phyloP scores from a whole-genome alignment of 148 eudicot species.

The Diospyros kaki region DNA sequence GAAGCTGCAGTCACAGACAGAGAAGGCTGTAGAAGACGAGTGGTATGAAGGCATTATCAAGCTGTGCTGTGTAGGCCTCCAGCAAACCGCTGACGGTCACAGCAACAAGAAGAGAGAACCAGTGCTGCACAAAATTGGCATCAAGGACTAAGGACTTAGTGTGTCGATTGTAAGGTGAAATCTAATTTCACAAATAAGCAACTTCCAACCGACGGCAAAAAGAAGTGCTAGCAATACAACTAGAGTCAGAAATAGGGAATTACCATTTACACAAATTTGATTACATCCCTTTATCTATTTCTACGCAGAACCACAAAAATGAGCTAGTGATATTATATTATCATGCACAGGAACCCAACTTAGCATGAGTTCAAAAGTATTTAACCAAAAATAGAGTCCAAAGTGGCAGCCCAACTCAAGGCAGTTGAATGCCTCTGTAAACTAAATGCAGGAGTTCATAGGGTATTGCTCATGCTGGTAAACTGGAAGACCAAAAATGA shows the following conservation, averaged over 20 bases:
- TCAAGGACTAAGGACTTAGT: neutral
- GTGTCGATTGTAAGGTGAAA: neutral
- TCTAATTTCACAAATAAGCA: neutral
- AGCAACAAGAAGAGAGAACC: constrained; percentile 82
- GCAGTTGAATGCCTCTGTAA: neutral
- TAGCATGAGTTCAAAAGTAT: neutral
- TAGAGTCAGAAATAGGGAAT: neutral
- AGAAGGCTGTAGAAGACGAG: constrained; percentile 89
- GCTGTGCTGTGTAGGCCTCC: constrained; percentile 98
- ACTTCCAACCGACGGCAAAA: neutral
- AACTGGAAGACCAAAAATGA: neutral
- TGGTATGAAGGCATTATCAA: constrained; percentile 97
- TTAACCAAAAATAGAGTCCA: neutral
- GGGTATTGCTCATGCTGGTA: neutral
- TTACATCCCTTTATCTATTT: neutral
- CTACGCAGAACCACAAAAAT: neutral
- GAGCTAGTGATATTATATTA: neutral
- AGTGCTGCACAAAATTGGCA: constrained; percentile 54
- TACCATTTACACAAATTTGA: neutral
- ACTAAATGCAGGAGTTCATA: neutral
- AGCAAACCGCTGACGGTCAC: constrained; percentile 85
- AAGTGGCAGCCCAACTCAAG: neutral
- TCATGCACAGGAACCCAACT: neutral
- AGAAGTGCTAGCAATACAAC: neutral
- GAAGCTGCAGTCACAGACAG: constrained; percentile 41